Base-by-base conservation (phyloP, 805 yeast genomes). In the Yarrowia yakushimensis region DNA sequence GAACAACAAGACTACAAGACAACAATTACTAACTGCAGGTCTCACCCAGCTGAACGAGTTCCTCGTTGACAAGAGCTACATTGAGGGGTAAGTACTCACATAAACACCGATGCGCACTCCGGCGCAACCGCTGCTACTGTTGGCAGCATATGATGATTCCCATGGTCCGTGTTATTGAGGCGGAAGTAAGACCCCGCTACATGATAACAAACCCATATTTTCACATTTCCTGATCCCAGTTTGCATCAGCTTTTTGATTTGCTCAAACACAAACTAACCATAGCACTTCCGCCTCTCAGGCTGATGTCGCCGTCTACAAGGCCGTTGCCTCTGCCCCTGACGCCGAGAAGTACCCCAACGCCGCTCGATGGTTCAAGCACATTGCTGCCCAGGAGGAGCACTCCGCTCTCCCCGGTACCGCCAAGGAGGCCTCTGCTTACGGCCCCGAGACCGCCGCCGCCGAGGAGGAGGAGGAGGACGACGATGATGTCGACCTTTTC, bases 331-430 rank as follows among this genome's bases (percentile, higher is more conserved):
- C 72, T 86, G 72, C 69, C 63, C 77, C 78, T 59, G 76, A 74
- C 60, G 73, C 74, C 55, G 69, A 88, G 91, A 91, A 83, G 79
- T 93, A 80, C 89, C 97, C 97, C 79, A 86, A 88, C 79, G 91
- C 91, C 76, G 81, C 97, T 76, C 92, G 98, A 85, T 94, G 97
- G 97, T 90, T 88, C 85, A 90, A 90, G 87, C 97, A 93, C 88
- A 88, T 93, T 76, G 94, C 96, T 78, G 86, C 97, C 66, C 88
- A 85, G 85, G 82, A 91, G 70, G 90, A 83, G 73, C 96, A 90
- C 78, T 90, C 90, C 75, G 90, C 93, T 72, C 96, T 86, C 70
- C 75, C 78, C 64, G 87, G 81, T 65, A 18, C 54, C 36, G 84
- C 87, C 73, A 81, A 82, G 70, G 72, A 78, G 67, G 75, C 78